Evolutionary conservation across 2,329 filamentous ascomycete species (phyloP), one percentile per base, ranked within the genome.

Genomic region (Curvularia spicifera): DNA sequence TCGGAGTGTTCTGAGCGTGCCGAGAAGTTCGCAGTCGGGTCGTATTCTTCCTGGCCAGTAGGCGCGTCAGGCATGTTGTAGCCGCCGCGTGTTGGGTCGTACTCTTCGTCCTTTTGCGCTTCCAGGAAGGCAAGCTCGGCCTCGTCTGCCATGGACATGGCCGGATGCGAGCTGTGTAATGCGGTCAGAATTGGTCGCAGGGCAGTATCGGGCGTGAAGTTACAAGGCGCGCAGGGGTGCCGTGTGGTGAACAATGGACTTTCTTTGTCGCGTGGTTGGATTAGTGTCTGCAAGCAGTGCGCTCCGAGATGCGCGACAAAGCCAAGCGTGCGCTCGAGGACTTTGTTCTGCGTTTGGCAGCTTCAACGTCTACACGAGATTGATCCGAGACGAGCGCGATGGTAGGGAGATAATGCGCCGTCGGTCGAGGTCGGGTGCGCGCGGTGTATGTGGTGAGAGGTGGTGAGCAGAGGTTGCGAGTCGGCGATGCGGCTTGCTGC

Each of bases 121-220:
- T 80, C 75, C 59, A 84, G 80, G 67, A 84, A 84, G 61, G 82
- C 82, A 59, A 80, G 76, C 73, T 85, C 83, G 58, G 80, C 78
- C 68, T 83, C 82, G 68, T 82, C 82, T 54, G 82, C 80, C 83
- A 84, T 84, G 50, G 56, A 57, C 60, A 64, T 57, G 52, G 46
- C 50, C 18, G 51, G 20, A 26, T 43, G 49, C 26, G 37, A 48
- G 50, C 50, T 60, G 51, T 48, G 56, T 29, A 51, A 35, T 39
- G 49, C 51, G 48, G 58, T 68, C 59, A 67, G 60, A 63, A 49
- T 15, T 39, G 40, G 45, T 47, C 37, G 35, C 39, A 24, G 44
- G 39, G 44, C 50, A 53, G 48, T 51, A 44, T 49, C n/a, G 53
- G 53, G 54, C 64, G 56, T 43, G 35, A 42, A 57, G 49, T 51